Evolutionary conservation across 805 yeast genomes (phyloP).

Genomic region (Candida suzukii): DNA sequence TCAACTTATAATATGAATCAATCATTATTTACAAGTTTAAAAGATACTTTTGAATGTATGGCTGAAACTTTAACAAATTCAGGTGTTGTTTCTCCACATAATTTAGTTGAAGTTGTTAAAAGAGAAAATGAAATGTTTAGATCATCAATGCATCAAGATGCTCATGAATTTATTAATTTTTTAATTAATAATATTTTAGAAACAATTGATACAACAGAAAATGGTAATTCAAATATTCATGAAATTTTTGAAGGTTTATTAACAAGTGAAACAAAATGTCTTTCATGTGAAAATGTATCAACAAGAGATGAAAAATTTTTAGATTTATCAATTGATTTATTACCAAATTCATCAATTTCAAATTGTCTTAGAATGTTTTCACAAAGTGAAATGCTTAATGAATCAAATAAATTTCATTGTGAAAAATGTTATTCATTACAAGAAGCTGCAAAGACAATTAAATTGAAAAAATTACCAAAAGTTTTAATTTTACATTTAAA

Average conservation of each 20-base stretch:
- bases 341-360: slow-evolving; percentile 66
- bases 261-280: slow-evolving; percentile 83
- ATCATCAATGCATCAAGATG: slow-evolving; percentile 95
- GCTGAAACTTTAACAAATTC: slow-evolving; percentile 58
- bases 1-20: slow-evolving; percentile 42
- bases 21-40: slow-evolving; percentile 57
- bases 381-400: slow-evolving; percentile 77
- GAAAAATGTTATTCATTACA: slow-evolving; percentile 85
- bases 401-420: slow-evolving; percentile 87
- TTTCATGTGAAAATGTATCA: slow-evolving; percentile 79
- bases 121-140: slow-evolving; percentile 79
- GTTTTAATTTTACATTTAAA: slow-evolving; percentile 80
- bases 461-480: slow-evolving; percentile 69
- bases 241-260: slow-evolving; percentile 77
- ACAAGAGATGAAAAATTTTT: slow-evolving; percentile 80
- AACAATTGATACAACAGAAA: slow-evolving; percentile 30
- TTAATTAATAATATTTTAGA: slow-evolving; percentile 63
- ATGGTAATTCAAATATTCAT: slow-evolving; percentile 32
- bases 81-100: slow-evolving; percentile 82
- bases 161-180: slow-evolving; percentile 92
- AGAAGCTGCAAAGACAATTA: slow-evolving; percentile 89
- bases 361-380: slow-evolving; percentile 76
- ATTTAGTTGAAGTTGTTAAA: slow-evolving; percentile 69
- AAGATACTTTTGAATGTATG: slow-evolving; percentile 82
- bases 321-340: slow-evolving; percentile 81